These are phyloP conservation scores for Wallemia mellicola DNA, from an alignment of 1,284 basidiomycete species.

Conservation along the genomic window DNA sequence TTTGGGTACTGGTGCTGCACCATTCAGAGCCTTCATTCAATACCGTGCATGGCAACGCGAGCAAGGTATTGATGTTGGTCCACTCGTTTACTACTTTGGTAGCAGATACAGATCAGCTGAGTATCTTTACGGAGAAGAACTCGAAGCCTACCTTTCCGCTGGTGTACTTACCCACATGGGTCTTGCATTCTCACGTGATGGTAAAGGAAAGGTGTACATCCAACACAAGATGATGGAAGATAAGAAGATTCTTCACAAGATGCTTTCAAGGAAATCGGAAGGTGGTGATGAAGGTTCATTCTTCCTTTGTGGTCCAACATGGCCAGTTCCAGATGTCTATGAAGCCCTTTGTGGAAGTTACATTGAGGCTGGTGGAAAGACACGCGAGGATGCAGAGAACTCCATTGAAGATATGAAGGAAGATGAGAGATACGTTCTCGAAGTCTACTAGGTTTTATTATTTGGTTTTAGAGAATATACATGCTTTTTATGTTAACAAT, in stretches of 20 bases:
- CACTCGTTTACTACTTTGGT: conserved; percentile 91
- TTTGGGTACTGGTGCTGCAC: conserved; percentile 80
- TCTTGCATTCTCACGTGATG: conserved; percentile 87
- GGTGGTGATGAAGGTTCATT: conserved; percentile 40
- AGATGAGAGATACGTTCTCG: conserved; percentile 85
- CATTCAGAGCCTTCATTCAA: conserved; percentile 94
- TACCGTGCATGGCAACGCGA: conserved; percentile 55
- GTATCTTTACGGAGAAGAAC: conserved; percentile 84
- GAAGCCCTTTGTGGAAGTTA: conserved; percentile 62
- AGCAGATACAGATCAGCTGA: conserved; percentile 80
- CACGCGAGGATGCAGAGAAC: conserved; percentile 37
- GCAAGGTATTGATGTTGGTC: conserved; percentile 53
- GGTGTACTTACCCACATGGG: conserved; percentile 64
- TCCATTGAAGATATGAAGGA: conserved; percentile 80
- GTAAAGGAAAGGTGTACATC: conserved; percentile 77
- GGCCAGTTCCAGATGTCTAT: conserved; percentile 93
- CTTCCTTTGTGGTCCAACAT: conserved; percentile 90
- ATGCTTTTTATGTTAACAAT: no score
- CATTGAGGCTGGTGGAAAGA: conserved; percentile 35
- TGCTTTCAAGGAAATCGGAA: conserved; percentile 23
- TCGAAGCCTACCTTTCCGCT: conserved; percentile 44
- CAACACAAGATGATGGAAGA: conserved; percentile 95
- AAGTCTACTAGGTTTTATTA: conserved; percentile 24
- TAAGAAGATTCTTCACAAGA: conserved; percentile 37
- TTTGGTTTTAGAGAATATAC: no score